Evolutionary conservation across 108 stramenopile species (phyloP), one percentile per base, ranked within the genome.

Genomic region (Pseudonitzschia pungens): DNA sequence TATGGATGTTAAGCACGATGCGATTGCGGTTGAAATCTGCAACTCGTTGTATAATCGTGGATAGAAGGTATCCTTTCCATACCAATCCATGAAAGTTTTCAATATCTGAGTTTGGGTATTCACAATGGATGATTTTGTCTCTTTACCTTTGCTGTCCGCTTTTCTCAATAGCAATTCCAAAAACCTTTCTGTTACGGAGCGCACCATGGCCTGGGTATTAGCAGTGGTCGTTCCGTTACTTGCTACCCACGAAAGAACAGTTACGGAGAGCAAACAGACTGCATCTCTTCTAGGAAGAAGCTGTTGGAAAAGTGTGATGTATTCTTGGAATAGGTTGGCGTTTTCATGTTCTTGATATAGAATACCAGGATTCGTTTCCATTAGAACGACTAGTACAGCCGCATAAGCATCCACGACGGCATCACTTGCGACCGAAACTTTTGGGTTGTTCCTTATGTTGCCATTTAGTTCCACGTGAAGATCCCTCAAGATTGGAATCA

Each of bases 61-160:
- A 66, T 87, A 75, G 54, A 76, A 77, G 58, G 85, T 83, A 69
- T 86, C 84, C 41, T 82, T 71, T n/a, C 89, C 86, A 65, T 86
- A 89, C 65, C 86, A 77, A 65, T 89, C 86, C 80, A 89, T 89
- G 12, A 89, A 50, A 20, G 85, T 76, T 73, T 87, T 82, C 44
- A 86, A 52, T 26, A 82, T 66, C 74, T 86, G 82, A 41, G 77
- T 65, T 53, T 78, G 60, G 8, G 60, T 40, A n/a, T 62, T 62
- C 29, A 31, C 10, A 6, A 28, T 21, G 27, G 15, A 10, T 15
- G 29, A 7, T 14, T 26, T 58, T 27, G 14, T 24, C 45, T 18
- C 45, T 11, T 4, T 11, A 48, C 14, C 14, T 10, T 48, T 48
- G 18, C 18, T 18, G 14, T 18, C 10, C 45, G 18, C 2, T 48